Evolutionary conservation across 192 early-diverging fungal species (phyloP), one percentile per base, ranked within the genome.

Genomic region (Coemansia pectinata): DNA sequence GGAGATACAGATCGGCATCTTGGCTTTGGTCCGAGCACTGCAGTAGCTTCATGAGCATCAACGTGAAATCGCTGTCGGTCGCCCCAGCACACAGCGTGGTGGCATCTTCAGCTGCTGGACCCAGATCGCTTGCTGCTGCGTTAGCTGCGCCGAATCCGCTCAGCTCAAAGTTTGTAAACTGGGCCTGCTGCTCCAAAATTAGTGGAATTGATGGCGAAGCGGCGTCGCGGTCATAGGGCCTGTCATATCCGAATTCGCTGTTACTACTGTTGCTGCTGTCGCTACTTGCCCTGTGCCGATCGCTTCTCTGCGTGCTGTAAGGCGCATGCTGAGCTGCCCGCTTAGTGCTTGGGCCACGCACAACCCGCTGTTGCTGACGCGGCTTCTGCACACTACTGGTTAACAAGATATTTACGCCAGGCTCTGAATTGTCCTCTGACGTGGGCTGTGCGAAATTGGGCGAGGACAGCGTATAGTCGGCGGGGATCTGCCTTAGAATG

Each of bases 141-240:
- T 19, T 48, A 19, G 47, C n/a, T 9, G 47, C 47, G 9, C 47
- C 47, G 19, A 48, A 48, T 19, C 47, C 19, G 9, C 47, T 21
- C 47, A 48, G 19, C 47, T 48, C 47, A 10, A 48, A 1, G 47
- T n/a, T 21, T 48, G n/a, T 11, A 48, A 48, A 34, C 55, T 58
- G 60, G 7, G 41, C 47, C 66, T 77, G 69, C 67, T 83, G 75
- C 11, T 74, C 64, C 19, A 71, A 45, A 27, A 72, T 67, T 15
- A 78, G 67, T 11, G 81, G 76, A 4, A 78, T 66, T 23, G 81
- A 78, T 19, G 76, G 81, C 7, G 81, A 78, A 2, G 59, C 29
- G 15, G 55, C 50, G 25, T 63, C 59, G 0, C 67, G 70, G 62
- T 61, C 63, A 53, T 70, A 40, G 8, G 63, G 34, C 14, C 25